phyloP scores from a whole-genome alignment of 2,329 filamentous ascomycete species.

The Monosporascus sp. region DNA sequence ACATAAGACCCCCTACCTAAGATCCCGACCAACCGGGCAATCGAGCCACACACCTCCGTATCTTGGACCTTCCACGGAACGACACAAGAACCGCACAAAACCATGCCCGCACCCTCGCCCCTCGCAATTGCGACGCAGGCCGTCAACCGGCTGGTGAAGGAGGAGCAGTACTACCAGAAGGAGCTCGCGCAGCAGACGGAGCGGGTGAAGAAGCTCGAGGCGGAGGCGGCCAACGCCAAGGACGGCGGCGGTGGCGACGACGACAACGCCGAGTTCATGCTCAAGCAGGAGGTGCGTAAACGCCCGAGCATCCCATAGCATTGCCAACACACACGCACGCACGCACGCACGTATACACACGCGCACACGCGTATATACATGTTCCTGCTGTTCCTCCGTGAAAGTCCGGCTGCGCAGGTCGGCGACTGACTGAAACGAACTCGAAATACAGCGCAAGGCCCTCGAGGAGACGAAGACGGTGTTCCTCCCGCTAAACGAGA shows the following conservation, averaged over 20 bases:
- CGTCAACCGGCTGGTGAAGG: slow-evolving; percentile 80
- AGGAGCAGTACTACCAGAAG: slow-evolving; percentile 84
- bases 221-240: slow-evolving; percentile 53
- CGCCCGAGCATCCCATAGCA: neutral
- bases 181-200: slow-evolving; percentile 73
- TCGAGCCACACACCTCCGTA: neutral
- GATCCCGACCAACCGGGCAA: neutral
- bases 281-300: slow-evolving; percentile 77
- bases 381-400: neutral
- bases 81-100: slow-evolving; percentile 11
- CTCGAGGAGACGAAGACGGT: slow-evolving; percentile 85
- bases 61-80: neutral
- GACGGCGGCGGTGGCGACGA: slow-evolving; percentile 50
- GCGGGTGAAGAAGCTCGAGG: slow-evolving; percentile 63
- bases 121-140: slow-evolving; percentile 76
- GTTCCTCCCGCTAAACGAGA: slow-evolving; percentile 64
- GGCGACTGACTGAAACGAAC: neutral
- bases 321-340: neutral
- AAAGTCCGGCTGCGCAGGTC: too few relatives aligned
- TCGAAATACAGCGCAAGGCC: slow-evolving; percentile 58
- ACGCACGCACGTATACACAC: neutral
- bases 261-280: slow-evolving; percentile 69
- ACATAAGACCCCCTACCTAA: slow-evolving; percentile 2
- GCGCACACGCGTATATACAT: neutral
- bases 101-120: slow-evolving; percentile 71